These are phyloP conservation scores for Phanerochaete sordida DNA, from an alignment of 768 basidiomycete genomes.

Conservation along the genomic window DNA sequence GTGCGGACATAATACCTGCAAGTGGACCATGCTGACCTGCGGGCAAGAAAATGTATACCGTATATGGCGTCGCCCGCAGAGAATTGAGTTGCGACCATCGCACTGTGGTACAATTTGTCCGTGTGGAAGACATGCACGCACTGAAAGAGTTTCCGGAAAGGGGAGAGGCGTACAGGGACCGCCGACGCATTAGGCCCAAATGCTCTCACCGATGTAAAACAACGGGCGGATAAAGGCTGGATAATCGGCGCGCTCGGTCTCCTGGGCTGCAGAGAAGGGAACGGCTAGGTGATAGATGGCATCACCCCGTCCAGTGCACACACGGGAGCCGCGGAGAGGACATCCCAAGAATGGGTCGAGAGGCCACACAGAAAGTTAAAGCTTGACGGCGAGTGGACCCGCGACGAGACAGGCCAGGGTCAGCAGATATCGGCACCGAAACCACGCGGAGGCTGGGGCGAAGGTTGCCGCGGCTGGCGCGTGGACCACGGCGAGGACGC, in stretches of 20 bases:
- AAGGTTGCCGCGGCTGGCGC: not conserved
- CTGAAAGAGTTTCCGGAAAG: constrained; percentile 15
- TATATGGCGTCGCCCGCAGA: constrained; percentile 2
- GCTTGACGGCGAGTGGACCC: not conserved
- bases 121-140: not conserved
- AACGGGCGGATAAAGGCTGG: constrained; percentile 13
- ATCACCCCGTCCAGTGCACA: not conserved
- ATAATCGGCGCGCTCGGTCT: constrained; percentile 7
- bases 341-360: not conserved
- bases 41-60: constrained; percentile 10
- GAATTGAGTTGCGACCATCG: constrained; percentile 14
- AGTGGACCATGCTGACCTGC: constrained; percentile 9
- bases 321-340: not conserved
- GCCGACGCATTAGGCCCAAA: constrained; percentile 6
- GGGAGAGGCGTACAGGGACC: constrained; percentile 4
- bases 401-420: not conserved
- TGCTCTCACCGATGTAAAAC: constrained; percentile 13
- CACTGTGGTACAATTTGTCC: constrained; percentile 6
- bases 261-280: not conserved
- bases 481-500: not conserved
- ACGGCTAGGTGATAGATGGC: constrained; percentile 6
- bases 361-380: not conserved
- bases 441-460: not conserved
- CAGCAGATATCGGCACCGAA: not conserved
- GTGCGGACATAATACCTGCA: constrained; percentile 13